Evolutionary conservation across 2,329 filamentous ascomycete genomes (phyloP).

Genomic region (Colletotrichum spinosum): DNA sequence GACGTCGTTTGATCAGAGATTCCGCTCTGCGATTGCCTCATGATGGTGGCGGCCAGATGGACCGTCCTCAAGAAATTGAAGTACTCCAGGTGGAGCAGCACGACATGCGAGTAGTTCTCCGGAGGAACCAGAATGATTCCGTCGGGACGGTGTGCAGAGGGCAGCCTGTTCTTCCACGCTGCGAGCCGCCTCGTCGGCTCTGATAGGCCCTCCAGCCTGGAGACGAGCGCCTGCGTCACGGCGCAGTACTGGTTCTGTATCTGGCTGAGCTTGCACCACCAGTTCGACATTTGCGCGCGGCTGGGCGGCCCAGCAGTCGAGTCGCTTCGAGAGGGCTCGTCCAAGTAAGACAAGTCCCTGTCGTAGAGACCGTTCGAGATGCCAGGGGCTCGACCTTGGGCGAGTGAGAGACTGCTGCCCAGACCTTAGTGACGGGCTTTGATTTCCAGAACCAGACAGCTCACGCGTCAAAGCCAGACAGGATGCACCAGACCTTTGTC

Average conservation of each 20-base stretch:
- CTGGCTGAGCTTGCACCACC: neutral
- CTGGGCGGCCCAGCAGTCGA: no score
- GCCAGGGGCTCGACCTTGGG: neutral
- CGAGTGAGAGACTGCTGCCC: neutral
- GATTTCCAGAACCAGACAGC: neutral
- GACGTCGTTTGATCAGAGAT: neutral
- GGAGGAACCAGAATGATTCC: neutral
- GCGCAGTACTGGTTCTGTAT: slow-evolving; percentile 5
- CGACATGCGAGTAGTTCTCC: neutral
- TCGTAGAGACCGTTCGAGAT: neutral
- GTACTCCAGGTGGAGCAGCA: slow-evolving; percentile 1
- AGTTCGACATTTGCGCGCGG: neutral
- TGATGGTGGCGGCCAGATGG: neutral
- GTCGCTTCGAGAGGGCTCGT: neutral
- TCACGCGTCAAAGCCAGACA: neutral
- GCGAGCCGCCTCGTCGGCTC: neutral
- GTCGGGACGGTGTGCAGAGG: neutral
- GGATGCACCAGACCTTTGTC: neutral
- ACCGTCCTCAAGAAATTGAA: neutral
- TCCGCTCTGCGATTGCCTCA: neutral
- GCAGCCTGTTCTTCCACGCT: neutral
- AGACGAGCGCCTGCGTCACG: neutral
- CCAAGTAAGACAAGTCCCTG: neutral
- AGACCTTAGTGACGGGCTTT: no score
- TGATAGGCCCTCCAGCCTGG: neutral